phyloP scores from a whole-genome alignment of 2,329 filamentous ascomycete species.

The Hymenoscyphus fructigenus region DNA sequence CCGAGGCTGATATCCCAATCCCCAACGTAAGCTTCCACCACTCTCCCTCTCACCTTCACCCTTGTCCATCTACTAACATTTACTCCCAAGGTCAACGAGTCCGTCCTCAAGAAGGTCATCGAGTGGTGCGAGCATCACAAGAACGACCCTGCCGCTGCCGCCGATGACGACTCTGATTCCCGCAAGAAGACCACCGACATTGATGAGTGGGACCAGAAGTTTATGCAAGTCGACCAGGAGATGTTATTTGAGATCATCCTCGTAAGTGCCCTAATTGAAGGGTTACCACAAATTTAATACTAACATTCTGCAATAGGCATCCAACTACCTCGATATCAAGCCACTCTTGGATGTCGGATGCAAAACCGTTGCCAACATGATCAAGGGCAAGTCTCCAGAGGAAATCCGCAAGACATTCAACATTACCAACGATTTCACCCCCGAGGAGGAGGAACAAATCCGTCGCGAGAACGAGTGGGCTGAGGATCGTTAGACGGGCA shows the following conservation, averaged over 20 bases:
- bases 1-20: constrained; percentile 66
- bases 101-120: constrained; percentile 91
- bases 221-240: constrained; percentile 99
- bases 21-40: constrained; percentile 62
- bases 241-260: constrained; percentile 99
- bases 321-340: constrained; percentile 99
- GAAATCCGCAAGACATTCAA: constrained; percentile 99
- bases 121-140: constrained; percentile 98
- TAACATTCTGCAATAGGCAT: constrained; percentile 58
- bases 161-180: constrained; percentile 88
- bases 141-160: constrained; percentile 75
- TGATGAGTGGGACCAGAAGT: constrained; percentile 99
- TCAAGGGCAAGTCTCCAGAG: constrained; percentile 99
- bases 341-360: constrained; percentile 95
- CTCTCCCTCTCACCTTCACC: neutral
- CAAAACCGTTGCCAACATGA: constrained; percentile 99
- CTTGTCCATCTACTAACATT: constrained; percentile 16
- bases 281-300: neutral
- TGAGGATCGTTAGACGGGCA: constrained; percentile 66
- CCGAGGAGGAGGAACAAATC: constrained; percentile 98
- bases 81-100: constrained; percentile 72
- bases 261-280: constrained; percentile 52
- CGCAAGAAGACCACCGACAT: constrained; percentile 99
- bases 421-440: constrained; percentile 98
- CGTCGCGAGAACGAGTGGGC: constrained; percentile 90